Conservation (phyloP, 331 rosid species). For the Phaseolus coccineus region DNA sequence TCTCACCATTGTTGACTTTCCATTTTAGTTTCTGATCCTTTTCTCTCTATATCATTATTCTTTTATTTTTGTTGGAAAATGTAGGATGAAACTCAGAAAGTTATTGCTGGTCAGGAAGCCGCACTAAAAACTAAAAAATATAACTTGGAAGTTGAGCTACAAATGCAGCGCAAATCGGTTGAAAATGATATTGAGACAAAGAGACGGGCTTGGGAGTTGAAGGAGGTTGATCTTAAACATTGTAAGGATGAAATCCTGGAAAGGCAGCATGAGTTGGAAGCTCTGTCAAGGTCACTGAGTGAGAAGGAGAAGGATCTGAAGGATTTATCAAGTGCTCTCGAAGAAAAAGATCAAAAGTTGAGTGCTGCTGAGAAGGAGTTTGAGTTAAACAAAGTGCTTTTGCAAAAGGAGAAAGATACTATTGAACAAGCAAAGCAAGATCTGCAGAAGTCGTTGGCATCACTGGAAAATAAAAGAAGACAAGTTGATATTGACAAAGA, state of each 20-base stretch:
- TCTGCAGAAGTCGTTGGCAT: slow-evolving; percentile 63
- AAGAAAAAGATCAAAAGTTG: slow-evolving; percentile 68
- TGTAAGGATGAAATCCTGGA: slow-evolving; percentile 70
- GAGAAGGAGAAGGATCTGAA: slow-evolving; percentile 80
- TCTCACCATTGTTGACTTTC: slow-evolving; percentile 18
- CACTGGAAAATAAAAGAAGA: slow-evolving; percentile 65
- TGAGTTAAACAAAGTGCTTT: slow-evolving; percentile 61
- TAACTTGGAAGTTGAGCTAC: slow-evolving; percentile 79
- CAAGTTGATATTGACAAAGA: slow-evolving; percentile 69
- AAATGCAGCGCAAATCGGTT: slow-evolving; percentile 61
- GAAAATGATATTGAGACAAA: slow-evolving; percentile 83
- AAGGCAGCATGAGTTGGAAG: slow-evolving; percentile 80
- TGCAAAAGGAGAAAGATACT: slow-evolving; percentile 75
- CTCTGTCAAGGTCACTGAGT: slow-evolving; percentile 62
- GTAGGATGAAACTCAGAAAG: slow-evolving; percentile 77
- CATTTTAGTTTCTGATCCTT: slow-evolving; percentile 8
- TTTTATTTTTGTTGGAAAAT: slow-evolving; percentile 43
- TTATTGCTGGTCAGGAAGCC: slow-evolving; percentile 67
- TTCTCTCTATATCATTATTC: slow-evolving; percentile 23
- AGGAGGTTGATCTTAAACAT: slow-evolving; percentile 91
- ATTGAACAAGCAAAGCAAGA: slow-evolving; percentile 68
- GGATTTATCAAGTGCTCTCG: slow-evolving; percentile 61
- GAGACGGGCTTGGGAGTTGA: slow-evolving; percentile 96
- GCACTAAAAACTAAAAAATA: slow-evolving; percentile 60
- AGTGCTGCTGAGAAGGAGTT: slow-evolving; percentile 64